Percentiles rank a stretch among this genome's conserved stretches.
phyloP scores from a whole-genome alignment of 2,329 filamentous ascomycete genomes.

The Diaporthe sp. region DNA sequence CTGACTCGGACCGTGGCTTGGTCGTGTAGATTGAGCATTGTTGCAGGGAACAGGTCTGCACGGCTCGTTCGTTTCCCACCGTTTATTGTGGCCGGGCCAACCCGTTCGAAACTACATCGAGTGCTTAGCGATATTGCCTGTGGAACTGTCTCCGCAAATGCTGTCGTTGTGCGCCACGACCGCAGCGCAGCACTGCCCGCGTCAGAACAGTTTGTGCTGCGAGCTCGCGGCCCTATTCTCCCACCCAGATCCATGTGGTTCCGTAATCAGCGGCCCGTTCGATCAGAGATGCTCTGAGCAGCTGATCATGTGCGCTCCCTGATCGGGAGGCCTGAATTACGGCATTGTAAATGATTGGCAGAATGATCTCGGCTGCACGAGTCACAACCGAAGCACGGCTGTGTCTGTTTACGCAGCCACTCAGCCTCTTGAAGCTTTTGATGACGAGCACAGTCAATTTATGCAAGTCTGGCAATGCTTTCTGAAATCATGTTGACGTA shows the following conservation, averaged over 20 bases:
- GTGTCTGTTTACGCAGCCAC: not conserved
- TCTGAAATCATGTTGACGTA: not conserved
- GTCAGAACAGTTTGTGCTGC: not conserved
- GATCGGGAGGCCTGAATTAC: not conserved
- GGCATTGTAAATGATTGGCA: not conserved
- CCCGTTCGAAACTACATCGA: not conserved
- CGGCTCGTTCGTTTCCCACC: no score
- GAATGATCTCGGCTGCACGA: not conserved
- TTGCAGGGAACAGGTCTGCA: not conserved
- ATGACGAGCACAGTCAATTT: not conserved
- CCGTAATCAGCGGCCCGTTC: not conserved
- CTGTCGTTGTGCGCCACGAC: not conserved
- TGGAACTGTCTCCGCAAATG: not conserved
- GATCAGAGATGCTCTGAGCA: not conserved
- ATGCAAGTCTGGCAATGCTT: not conserved
- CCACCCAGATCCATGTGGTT: not conserved
- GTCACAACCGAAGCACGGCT: not conserved
- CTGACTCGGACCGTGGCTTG: not conserved
- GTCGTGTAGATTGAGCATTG: not conserved
- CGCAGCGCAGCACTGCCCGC: not conserved
- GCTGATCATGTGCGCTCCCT: no score
- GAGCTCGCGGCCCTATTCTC: not conserved
- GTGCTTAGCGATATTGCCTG: constrained; percentile 1
- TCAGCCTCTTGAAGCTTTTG: not conserved
- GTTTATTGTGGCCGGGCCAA: not conserved